These are phyloP conservation scores for Metschnikowia arizonensis DNA, from an alignment of 805 yeast species.

Conservation along the genomic window DNA sequence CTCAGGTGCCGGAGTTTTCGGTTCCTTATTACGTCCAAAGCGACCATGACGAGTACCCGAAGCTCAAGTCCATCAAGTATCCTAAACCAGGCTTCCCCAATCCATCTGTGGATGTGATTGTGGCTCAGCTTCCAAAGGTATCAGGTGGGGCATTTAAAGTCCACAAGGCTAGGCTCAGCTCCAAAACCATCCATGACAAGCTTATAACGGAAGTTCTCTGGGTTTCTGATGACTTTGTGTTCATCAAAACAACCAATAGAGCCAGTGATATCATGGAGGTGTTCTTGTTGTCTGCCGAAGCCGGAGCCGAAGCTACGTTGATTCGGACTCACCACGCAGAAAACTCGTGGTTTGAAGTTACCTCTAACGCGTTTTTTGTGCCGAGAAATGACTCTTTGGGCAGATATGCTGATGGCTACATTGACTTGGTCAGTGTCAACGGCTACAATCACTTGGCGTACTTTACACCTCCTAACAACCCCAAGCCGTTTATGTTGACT, in stretches of 20 bases:
- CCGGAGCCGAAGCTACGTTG: conserved; percentile 26
- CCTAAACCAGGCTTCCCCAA: conserved; percentile 82
- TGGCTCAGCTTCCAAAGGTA: conserved; percentile 12
- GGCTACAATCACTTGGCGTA: conserved; percentile 79
- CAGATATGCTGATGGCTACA: conserved; percentile 55
- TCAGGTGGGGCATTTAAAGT: conserved; percentile 12
- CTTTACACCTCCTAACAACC: conserved; percentile 60
- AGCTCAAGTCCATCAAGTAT: conserved; percentile 57
- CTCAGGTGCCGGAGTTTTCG: conserved; percentile 66
- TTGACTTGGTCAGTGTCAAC: conserved; percentile 64
- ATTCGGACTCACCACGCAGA: conserved; percentile 44
- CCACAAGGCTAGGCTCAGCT: conserved; percentile 10
- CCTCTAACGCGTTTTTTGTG: conserved; percentile 30
- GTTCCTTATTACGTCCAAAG: conserved; percentile 70
- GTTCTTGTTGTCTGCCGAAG: conserved; percentile 37
- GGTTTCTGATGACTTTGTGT: conserved; percentile 46
- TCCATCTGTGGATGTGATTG: conserved; percentile 51
- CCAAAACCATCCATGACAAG: conserved; percentile 11
- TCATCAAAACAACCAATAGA: conserved; percentile 62
- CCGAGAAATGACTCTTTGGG: conserved; percentile 35
- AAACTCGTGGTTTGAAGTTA: conserved; percentile 59
- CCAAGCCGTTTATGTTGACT: conserved; percentile 49
- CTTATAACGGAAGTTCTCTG: conserved; percentile 61
- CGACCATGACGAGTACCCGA: conserved; percentile 34
- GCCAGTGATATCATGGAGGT: conserved; percentile 53